Percentiles rank a stretch among this genome's conserved stretches.
Conservation (phyloP, 805 yeast species). For the Ogataea ganodermae region DNA sequence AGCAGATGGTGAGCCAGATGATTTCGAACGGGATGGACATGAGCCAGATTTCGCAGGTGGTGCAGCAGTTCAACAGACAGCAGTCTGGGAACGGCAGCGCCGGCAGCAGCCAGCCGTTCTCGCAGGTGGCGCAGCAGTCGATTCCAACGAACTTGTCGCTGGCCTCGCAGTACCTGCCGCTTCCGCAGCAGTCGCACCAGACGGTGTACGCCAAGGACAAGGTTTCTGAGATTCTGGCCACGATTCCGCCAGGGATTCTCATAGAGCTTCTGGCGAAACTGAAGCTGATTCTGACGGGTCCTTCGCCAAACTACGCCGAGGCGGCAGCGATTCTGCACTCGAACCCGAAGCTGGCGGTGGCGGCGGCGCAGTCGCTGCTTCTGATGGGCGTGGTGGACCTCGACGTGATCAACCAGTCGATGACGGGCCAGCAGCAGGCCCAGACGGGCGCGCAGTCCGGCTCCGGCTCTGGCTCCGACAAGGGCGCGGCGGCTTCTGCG, state of each 20-base stretch:
- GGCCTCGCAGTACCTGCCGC: slow-evolving; percentile 61
- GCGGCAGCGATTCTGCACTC: slow-evolving; percentile 55
- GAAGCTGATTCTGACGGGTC: slow-evolving; percentile 55
- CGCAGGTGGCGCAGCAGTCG: slow-evolving; percentile 19
- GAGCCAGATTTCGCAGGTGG: slow-evolving; percentile 33
- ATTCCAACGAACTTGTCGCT: slow-evolving; percentile 49
- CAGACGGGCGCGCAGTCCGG: slow-evolving; percentile 14
- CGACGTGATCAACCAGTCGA: slow-evolving; percentile 63
- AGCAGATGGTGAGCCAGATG: slow-evolving; percentile 38
- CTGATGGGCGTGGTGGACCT: slow-evolving; percentile 76
- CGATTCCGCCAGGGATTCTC: slow-evolving; percentile 69
- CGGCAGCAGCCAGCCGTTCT: slow-evolving; percentile 13
- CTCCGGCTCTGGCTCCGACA: slow-evolving; percentile 6
- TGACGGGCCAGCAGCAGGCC: slow-evolving; percentile 26
- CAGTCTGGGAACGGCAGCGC: slow-evolving; percentile 18
- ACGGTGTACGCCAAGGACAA: slow-evolving; percentile 51
- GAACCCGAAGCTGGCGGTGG: slow-evolving; percentile 58
- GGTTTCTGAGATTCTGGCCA: slow-evolving; percentile 60
- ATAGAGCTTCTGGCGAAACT: slow-evolving; percentile 69
- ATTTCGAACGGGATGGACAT: slow-evolving; percentile 38
- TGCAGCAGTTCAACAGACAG: slow-evolving; percentile 32
- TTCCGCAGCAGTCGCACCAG: slow-evolving; percentile 36
- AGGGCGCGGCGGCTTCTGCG: slow-evolving; percentile 7
- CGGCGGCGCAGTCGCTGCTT: slow-evolving; percentile 72
- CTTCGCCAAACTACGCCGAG: slow-evolving; percentile 50